These are phyloP conservation scores for Suillus placidus DNA, from an alignment of 768 basidiomycete genomes.

Conservation along the genomic window DNA sequence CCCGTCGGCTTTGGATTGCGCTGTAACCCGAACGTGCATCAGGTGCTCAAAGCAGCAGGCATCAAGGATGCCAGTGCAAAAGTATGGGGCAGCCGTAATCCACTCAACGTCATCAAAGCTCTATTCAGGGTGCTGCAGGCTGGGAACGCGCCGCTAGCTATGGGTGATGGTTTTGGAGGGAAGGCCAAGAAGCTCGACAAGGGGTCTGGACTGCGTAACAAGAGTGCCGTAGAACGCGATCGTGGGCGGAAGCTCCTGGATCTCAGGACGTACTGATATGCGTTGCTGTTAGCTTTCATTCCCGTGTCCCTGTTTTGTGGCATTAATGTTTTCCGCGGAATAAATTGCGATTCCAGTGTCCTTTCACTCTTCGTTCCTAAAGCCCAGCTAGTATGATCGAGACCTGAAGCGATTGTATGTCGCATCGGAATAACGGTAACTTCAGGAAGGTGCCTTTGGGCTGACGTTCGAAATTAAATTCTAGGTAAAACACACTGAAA, in stretches of 20 bases:
- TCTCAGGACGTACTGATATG: constrained; percentile 49
- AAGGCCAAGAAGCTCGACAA: constrained; percentile 70
- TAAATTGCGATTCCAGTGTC: constrained; percentile 12
- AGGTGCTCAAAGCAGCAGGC: constrained; percentile 89
- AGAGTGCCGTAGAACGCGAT: constrained; percentile 76
- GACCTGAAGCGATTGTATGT: not conserved
- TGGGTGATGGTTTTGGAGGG: constrained; percentile 85
- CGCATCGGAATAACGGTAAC: not conserved
- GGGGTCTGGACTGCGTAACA: constrained; percentile 70
- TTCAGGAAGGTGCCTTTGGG: not conserved
- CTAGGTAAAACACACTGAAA: constrained; percentile 4
- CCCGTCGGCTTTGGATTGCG: constrained; percentile 91
- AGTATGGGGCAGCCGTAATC: constrained; percentile 91
- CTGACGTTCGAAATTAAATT: constrained; percentile 1
- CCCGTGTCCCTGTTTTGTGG: constrained; percentile 4
- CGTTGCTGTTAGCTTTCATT: constrained; percentile 9
- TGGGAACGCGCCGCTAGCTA: constrained; percentile 74
- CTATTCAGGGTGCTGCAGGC: constrained; percentile 82
- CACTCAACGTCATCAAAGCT: constrained; percentile 80
- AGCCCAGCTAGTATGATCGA: not conserved
- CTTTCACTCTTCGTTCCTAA: not conserved
- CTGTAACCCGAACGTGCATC: constrained; percentile 88
- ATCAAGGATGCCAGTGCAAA: constrained; percentile 95
- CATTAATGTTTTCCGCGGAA: constrained; percentile 2
- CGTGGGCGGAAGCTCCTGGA: constrained; percentile 79